Evolutionary conservation across 108 stramenopile species (phyloP), one percentile per base, ranked within the genome.

Genomic region (Skeletonema tropicum): DNA sequence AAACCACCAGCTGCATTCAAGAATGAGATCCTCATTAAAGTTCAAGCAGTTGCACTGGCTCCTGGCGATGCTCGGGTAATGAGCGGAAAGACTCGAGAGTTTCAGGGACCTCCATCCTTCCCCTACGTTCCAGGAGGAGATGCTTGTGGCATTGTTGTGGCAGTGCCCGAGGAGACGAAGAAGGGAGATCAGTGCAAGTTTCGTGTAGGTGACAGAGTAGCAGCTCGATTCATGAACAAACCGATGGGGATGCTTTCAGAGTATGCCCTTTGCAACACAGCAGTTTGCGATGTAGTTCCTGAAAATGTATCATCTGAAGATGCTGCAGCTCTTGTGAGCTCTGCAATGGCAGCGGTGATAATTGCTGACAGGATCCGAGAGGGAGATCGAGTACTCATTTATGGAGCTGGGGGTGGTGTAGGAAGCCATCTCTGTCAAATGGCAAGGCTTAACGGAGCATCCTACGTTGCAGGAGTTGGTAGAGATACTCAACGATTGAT

Each of bases 51-150:
- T 13, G 84, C 90, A 25, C 29, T 90, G 33, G 86, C 90, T 3
- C 79, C 82, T n/a, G 90, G 90, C 14, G 90, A 90, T 64, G 71
- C 61, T 39, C 84, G 90, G 13, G 86, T 85, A 23, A 52, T 90
- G 30, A 85, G 80, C 17, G 90, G 90, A 5, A 39, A 57, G 32
- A 88, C 87, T n/a, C 59, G 84, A 55, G 77, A 84, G 38, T 52
- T 90, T 14, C 90, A 90, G 69, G 90, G 90, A 0, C 90, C 90
- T 25, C 86, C 84, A 15, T 80, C 82, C 3, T 83, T 90, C 38
- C 90, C 90, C 1, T 90, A 90, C 52, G 73, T 86, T 39, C 90
- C 88, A 10, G 86, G 87, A 35, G 90, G 90, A 11, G 90, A 90
- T 75, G 82, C 78, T 35, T 85, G 81, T 38, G 90, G 90, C 6